Evolutionary conservation across 1,284 basidiomycete species (phyloP).

Genomic region (Apiotrichum gracile): DNA sequence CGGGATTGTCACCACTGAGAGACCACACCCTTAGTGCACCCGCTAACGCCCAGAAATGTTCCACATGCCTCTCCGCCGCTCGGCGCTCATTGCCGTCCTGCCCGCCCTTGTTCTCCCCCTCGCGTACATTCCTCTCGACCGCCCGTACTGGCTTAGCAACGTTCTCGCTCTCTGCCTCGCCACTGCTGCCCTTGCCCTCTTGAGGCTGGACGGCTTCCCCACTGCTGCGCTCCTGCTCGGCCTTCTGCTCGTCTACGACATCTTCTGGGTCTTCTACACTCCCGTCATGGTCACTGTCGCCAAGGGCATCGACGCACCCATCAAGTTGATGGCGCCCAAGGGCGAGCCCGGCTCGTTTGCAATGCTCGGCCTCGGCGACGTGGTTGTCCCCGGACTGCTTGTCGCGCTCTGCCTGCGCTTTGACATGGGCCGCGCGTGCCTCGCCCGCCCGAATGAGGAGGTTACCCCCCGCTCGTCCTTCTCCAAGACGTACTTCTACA

Average conservation of each 20-base stretch:
- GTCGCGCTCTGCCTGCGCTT: constrained; percentile 82
- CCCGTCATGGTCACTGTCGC: constrained; percentile 81
- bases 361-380: constrained; percentile 82
- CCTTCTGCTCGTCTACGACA: constrained; percentile 80
- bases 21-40: too few species aligned
- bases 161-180: constrained; percentile 78
- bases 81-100: constrained; percentile 60
- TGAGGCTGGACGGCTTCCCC: constrained; percentile 84
- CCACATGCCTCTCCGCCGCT: constrained; percentile 42
- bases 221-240: constrained; percentile 78
- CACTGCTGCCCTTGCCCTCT: constrained; percentile 70
- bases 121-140: constrained; percentile 59
- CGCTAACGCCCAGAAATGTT: constrained; percentile 35
- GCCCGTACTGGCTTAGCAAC: constrained; percentile 70
- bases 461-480: constrained; percentile 47
- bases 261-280: constrained; percentile 53
- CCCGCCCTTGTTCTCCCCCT: constrained; percentile 62
- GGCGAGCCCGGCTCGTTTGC: constrained; percentile 59
- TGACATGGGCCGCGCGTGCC: constrained; percentile 56
- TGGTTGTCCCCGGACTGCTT: constrained; percentile 67
- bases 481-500: constrained; percentile 71
- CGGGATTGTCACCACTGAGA: too few species aligned
- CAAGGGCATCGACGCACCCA: constrained; percentile 85
- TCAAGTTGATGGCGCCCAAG: constrained; percentile 82
- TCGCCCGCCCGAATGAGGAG: constrained; percentile 16